Base-by-base conservation (phyloP, 2,329 filamentous ascomycete genomes). In the Chrysoporthe austroafricana region DNA sequence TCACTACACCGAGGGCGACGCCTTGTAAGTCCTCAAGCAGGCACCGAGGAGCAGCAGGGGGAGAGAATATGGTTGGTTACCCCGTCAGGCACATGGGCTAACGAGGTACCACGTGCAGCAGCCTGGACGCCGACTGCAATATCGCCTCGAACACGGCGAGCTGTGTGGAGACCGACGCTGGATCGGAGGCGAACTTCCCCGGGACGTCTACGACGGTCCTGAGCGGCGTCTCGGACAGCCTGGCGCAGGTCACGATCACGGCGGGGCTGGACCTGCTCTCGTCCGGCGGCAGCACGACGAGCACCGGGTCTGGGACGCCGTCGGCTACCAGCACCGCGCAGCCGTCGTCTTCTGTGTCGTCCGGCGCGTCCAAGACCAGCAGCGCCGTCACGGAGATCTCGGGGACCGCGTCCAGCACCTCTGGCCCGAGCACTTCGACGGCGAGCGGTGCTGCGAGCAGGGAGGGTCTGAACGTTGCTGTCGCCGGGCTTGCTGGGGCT, bases 241-340 rank as follows among this genome's bases (percentile, higher is more conserved):
- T 60, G n/a, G 16, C 50, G 4, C n/a, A 52, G 14, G 65, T 67
- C 44, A 68, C 68, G 4, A 61, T 70, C 59, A 70, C 68, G 5
- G 68, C 68, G 9, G 68, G 68, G 2, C 54, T 70, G 59, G 68
- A 70, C 5, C 56, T 63, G 13, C 48, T 70, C 44, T 46, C 21
- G 21, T 66, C 46, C 8, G 58, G n/a, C 57, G 46, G 8, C 2
- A 62, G 26, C 36, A 57, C 63, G 7, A 61, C 54, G 13, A 54
- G 58, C 58, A 66, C 59, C 36, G 59, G 14, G 11, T 56, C 66
- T 4, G 61, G 42, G 14, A 54, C 64, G 21, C 46, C 56, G 32
- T 36, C 46, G 0, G 59, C 60, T n/a, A 50, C 62, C 2, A 39
- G 66, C 8, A 60, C 57, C 32, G 57, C 57, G 4, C 32, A 42